phyloP scores from a whole-genome alignment of 2,329 filamentous ascomycete genomes.

The Mycocentrospora acerina region DNA sequence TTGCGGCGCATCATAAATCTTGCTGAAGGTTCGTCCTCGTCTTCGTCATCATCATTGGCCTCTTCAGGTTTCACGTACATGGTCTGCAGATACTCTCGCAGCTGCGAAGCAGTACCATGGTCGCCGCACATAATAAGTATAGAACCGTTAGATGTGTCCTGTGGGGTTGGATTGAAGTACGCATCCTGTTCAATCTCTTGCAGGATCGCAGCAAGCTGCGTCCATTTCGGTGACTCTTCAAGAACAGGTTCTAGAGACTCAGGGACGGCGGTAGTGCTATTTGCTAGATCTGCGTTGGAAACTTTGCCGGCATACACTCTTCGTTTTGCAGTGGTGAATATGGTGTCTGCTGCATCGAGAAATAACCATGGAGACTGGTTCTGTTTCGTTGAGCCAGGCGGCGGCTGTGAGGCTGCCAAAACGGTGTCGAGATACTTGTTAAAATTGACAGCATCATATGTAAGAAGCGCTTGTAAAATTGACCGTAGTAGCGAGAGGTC shows the following conservation, averaged over 20 bases:
- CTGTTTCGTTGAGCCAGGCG: constrained; percentile 81
- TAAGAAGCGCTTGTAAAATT: constrained; percentile 78
- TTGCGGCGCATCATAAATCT: constrained; percentile 88
- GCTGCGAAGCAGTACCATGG: constrained; percentile 78
- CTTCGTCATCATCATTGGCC: constrained; percentile 50
- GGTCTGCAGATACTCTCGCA: constrained; percentile 86
- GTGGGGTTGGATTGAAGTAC: constrained; percentile 75
- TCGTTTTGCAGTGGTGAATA: constrained; percentile 86
- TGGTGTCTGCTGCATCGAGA: constrained; percentile 88
- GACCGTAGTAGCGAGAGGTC: constrained; percentile 81
- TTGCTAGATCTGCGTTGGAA: constrained; percentile 55
- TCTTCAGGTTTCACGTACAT: constrained; percentile 71
- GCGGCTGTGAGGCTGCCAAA: constrained; percentile 83
- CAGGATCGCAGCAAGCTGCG: constrained; percentile 80
- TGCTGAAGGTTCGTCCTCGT: constrained; percentile 65
- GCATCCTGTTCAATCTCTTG: constrained; percentile 91
- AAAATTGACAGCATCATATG: constrained; percentile 87
- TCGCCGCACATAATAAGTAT: constrained; percentile 96
- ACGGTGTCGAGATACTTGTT: constrained; percentile 93
- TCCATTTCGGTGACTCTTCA: constrained; percentile 95
- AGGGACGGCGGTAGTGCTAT: constrained; percentile 50
- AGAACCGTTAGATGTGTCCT: constrained; percentile 85
- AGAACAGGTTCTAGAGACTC: constrained; percentile 76
- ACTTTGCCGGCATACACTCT: constrained; percentile 81
- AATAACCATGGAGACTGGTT: constrained; percentile 96